These are phyloP conservation scores for Fragilariopsis cylindrus DNA, from an alignment of 108 stramenopile species.

Conservation along the genomic window DNA sequence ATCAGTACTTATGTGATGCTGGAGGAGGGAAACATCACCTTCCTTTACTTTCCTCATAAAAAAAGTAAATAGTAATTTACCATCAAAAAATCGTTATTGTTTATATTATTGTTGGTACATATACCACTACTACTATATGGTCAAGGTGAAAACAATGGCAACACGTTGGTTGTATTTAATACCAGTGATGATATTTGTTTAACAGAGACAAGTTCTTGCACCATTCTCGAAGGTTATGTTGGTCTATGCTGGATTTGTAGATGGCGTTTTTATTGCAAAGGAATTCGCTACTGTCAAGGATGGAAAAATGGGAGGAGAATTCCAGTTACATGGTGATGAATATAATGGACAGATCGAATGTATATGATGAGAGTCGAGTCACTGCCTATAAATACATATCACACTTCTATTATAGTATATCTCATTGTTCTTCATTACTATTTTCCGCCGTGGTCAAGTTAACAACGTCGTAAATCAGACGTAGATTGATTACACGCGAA, in stretches of 20 bases:
- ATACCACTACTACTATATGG: neutral
- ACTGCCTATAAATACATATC: too few species aligned
- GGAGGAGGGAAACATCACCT: too few species aligned
- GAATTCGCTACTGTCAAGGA: slow-evolving; percentile 11
- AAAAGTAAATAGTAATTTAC: too few species aligned
- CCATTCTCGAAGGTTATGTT: slow-evolving; percentile 29
- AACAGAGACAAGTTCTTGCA: slow-evolving; percentile 16
- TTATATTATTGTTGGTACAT: too few species aligned
- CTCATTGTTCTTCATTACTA: too few species aligned
- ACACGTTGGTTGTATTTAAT: slow-evolving; percentile 20
- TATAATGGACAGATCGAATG: neutral
- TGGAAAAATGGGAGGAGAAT: neutral
- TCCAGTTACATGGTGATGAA: neutral
- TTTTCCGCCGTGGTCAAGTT: too few species aligned
- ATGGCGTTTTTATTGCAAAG: slow-evolving; percentile 21
- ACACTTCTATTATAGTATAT: too few species aligned
- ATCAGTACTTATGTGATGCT: too few species aligned
- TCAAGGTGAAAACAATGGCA: neutral
- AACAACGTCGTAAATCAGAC: too few species aligned
- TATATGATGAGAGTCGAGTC: neutral
- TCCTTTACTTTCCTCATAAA: too few species aligned
- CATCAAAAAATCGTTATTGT: too few species aligned
- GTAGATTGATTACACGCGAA: too few species aligned
- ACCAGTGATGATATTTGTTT: slow-evolving; percentile 16
- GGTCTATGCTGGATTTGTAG: slow-evolving; percentile 14